Evolutionary conservation across 192 early-diverging fungal genomes (phyloP), one percentile per base, ranked within the genome.

Genomic region (Rhizoclosmatium sp.): DNA sequence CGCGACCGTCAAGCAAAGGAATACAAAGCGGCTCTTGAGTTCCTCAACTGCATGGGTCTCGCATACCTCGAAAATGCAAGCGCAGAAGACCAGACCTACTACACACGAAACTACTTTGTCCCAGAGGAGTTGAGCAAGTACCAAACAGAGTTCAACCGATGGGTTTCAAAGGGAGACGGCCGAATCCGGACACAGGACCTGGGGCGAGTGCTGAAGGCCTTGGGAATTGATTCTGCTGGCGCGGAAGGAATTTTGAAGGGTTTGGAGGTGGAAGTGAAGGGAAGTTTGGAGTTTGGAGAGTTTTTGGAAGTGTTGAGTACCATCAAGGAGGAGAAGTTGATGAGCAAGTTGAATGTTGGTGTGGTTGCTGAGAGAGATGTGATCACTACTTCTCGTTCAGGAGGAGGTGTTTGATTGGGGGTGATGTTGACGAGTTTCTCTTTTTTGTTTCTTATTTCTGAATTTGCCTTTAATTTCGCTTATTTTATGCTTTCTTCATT

Each of bases 21-120:
- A 82, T 82, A 82, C 78, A 85, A 88, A 64, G 85, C 92, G 47
- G 93, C 92, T 2, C 86, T 91, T 79, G 84, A 87, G 70, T 99
- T 94, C 85, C 87, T 99, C 80, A 88, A 82, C 2, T 93, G 93
- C 31, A 99, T 99, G 97, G 97, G 97, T n/a, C 89, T 99, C 68
- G 10, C 65, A 3, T 82, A 78, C 58, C 75, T 82, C 21, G 76
- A 59, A 47, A 58, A 23, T n/a, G 23, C 76, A 2, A 58, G 5
- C 16, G 54, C 72, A 40, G 85, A 87, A 23, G 83, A 84, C 19
- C 61, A 59, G 2, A 79, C 80, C 39, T 78, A 78, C 80, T 88
- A 86, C 47, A 66, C 87, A 73, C 87, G 91, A 7, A 82, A 85
- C 14, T 89, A 88, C 69, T 93, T 93, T 81, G 75, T 84, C 39